Base-by-base conservation (phyloP, 345 rosid genomes). In the Kernera saxatilis region DNA sequence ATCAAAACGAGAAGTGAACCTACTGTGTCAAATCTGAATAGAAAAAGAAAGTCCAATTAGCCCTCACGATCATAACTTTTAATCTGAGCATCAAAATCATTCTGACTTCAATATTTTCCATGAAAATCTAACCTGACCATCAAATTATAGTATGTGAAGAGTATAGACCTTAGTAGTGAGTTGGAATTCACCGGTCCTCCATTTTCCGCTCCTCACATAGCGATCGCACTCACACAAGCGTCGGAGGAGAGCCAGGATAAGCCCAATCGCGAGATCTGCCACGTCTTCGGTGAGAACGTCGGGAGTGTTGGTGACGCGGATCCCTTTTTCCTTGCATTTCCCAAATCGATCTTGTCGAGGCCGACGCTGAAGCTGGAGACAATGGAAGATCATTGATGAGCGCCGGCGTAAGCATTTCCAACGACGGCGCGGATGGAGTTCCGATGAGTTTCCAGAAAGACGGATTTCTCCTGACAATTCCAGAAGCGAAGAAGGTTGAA, bases 241-340 rank as follows among this genome's bases (percentile, higher is more conserved):
- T 78, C 98, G 84, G 63, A 83, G 64, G 63, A 91, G 91, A 4
- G 93, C 86, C 70, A 91, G 49, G 29, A 83, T 81, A 74, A 93
- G 76, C 23, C 93, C 98, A 60, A 91, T 77, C 15, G 90, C 91
- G 67, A 91, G 78, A 76, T 91, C 97, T 10, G 96, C 98, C 3
- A 93, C 97, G 65, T 91, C 96, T 36, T 93, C 89, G 5, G 91
- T 91, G 74, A 89, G 67, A 26, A 87, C 97, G 71, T 89, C 97
- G 15, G 98, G 98, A 10, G 98, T 91, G 79, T 91, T 84, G 14
- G 91, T 91, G 33, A 91, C 98, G 55, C 82, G 77, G 52, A 91
- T 76, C 48, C 92, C 87, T 74, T 72, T 87, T 33, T 85, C 87
- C 67, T 67, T 82, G 67, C 97, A 93, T 83, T 82, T 87, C 13